A percentile compares a stretch with the other conserved stretches of the same genome.
phyloP scores from a whole-genome alignment of 176 grass and related monocot species.

The Elaeis guineensis region DNA sequence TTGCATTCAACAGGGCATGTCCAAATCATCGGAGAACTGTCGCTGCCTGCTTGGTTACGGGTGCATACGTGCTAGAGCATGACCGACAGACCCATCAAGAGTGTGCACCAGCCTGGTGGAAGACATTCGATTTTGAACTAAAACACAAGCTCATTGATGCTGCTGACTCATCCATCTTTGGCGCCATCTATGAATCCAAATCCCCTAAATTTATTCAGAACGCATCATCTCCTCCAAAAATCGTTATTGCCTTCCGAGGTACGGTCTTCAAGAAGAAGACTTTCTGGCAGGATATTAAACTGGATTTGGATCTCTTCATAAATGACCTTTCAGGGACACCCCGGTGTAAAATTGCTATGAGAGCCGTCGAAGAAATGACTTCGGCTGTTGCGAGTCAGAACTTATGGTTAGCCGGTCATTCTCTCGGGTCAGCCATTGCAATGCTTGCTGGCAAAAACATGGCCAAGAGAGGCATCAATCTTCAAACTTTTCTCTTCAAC shows the following conservation, averaged over 20 bases:
- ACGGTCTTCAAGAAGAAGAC: constrained; percentile 1
- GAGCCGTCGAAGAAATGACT: constrained; percentile 21
- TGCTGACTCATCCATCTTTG: constrained; percentile 52
- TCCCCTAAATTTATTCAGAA: constrained; percentile 8
- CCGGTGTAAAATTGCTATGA: constrained; percentile 27
- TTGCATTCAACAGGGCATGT: constrained; percentile 35
- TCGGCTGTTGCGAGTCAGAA: constrained; percentile 4
- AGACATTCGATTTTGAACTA: constrained; percentile 43
- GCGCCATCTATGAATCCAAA: constrained; percentile 38
- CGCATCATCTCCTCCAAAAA: constrained; percentile 20
- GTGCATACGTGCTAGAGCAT: constrained; percentile 48
- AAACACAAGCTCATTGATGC: constrained; percentile 37
- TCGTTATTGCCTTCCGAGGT: constrained; percentile 60
- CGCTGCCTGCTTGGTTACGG: constrained; percentile 43
- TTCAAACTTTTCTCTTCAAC: constrained; percentile 76
- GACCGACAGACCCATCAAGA: constrained; percentile 28
- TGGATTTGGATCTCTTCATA: constrained; percentile 39
- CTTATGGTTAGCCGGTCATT: constrained; percentile 65
- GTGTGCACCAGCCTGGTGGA: constrained; percentile 48
- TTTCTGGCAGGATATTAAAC: constrained; percentile 22
- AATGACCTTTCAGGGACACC: constrained; percentile 39
- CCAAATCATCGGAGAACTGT: constrained; percentile 42
- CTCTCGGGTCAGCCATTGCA: constrained; percentile 49
- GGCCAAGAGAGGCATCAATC: constrained; percentile 27
- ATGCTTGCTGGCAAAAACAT: constrained; percentile 46